Conservation (phyloP, 345 rosid genomes). For the Heritiera fomes region DNA sequence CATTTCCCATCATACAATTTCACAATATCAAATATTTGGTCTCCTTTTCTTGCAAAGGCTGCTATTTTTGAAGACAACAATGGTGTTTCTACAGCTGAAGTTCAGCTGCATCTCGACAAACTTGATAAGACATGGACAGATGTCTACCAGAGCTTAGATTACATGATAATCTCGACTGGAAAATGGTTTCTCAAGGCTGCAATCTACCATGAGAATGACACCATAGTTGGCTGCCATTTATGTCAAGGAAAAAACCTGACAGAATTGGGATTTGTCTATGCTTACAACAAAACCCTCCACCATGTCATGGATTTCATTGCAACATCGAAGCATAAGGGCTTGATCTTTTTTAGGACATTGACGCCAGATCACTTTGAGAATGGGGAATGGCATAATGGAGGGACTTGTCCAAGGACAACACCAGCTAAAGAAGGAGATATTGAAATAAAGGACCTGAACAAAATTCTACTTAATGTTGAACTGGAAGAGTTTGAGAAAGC, state of each 20-base stretch:
- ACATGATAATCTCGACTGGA: constrained; percentile 79
- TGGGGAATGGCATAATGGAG: constrained; percentile 94
- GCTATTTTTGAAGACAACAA: constrained; percentile 82
- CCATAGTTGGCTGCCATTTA: constrained; percentile 68
- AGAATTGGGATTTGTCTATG: constrained; percentile 72
- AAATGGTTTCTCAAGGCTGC: constrained; percentile 95
- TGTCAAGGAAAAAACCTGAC: constrained; percentile 64
- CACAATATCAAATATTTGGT: constrained; percentile 72
- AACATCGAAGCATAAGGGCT: constrained; percentile 50
- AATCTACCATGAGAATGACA: constrained; percentile 74
- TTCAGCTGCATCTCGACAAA: constrained; percentile 74
- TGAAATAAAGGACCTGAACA: constrained; percentile 57
- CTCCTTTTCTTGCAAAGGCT: constrained; percentile 88
- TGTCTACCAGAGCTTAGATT: constrained; percentile 55
- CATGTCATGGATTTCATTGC: constrained; percentile 63
- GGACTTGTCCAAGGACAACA: constrained; percentile 53
- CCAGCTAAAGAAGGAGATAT: constrained; percentile 75
- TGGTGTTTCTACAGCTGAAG: constrained; percentile 79
- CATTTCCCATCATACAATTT: constrained; percentile 67
- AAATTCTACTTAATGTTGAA: constrained; percentile 62
- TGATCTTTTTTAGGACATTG: constrained; percentile 68
- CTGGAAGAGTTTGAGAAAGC: constrained; percentile 58
- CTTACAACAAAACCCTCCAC: constrained; percentile 64
- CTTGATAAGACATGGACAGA: constrained; percentile 76
- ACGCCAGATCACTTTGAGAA: constrained; percentile 94